Evolutionary conservation across 768 basidiomycete genomes (phyloP), one percentile per base, ranked within the genome.

Genomic region (Auricularia auricula-judae): DNA sequence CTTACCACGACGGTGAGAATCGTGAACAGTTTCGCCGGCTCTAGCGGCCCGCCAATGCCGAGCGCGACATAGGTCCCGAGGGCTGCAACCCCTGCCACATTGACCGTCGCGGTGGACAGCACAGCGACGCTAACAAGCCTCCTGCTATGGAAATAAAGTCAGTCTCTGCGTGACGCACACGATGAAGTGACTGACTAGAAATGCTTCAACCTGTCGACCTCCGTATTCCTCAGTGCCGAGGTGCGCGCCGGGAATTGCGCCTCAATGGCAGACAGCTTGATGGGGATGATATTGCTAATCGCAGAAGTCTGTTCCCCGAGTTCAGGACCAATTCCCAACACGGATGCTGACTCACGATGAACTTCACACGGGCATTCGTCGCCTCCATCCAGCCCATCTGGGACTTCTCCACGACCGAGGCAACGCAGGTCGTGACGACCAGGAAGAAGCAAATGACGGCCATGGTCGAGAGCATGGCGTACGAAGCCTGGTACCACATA

Each of bases 341-440:
- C 56, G 14, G n/a, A 29, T 1, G 21, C 18, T 7, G 1, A 65
- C 64, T 11, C 34, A 65, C 65, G 11, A 65, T 21, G 44, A 65
- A 62, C 47, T 65, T 62, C 39, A 65, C 39, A 18, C 65, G 36
- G 10, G 36, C 35, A 33, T 62, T 60, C 4, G 65, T 65, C n/a
- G 21, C 35, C 34, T 51, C 47, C 35, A 61, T 62, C 65, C 65
- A 65, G 8, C 8, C 44, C n/a, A 60, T 62, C 36, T 65, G 65
- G 5, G 34, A 21, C 12, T n/a, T 54, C 33, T 60, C 61, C 4
- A 61, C 65, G 21, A 47, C 18, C 44, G 44, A 47, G 35, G 61
- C 65, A 35, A 36, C 33, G 11, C 34, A 44, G 11, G 61, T 47
- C 11, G 65, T 65, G n/a, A 61, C 44, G 33, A 35, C 21, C 18